These are phyloP conservation scores for Citeromyces hawaiiensis DNA, from an alignment of 1,139 yeast species.

Conservation along the genomic window DNA sequence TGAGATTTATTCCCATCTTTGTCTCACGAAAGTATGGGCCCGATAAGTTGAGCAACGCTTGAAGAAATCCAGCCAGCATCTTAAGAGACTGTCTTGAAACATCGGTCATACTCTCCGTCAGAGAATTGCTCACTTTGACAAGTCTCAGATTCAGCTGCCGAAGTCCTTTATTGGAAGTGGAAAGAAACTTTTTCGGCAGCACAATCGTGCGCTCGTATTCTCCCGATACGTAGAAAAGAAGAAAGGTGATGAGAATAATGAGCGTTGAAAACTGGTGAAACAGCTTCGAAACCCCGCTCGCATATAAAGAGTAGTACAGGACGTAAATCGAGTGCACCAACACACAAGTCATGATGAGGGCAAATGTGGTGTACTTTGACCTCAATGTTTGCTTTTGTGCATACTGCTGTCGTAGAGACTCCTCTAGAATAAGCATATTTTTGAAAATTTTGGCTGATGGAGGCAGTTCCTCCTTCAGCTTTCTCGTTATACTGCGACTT, in stretches of 20 bases:
- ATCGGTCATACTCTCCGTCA: constrained; percentile 39
- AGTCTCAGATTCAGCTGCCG: constrained; percentile 70
- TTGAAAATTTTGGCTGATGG: constrained; percentile 66
- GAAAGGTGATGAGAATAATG: constrained; percentile 56
- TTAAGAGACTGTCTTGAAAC: constrained; percentile 18
- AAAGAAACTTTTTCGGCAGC: constrained; percentile 63
- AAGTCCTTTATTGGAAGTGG: constrained; percentile 76
- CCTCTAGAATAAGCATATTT: constrained; percentile 73
- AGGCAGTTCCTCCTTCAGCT: constrained; percentile 18
- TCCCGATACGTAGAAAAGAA: constrained; percentile 76
- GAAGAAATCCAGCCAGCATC: constrained; percentile 12
- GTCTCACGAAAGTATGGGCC: constrained; percentile 18
- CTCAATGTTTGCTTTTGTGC: constrained; percentile 57
- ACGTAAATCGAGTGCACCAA: constrained; percentile 14
- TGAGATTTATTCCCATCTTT: constrained; percentile 17
- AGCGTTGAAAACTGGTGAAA: constrained; percentile 48
- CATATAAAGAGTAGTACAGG: constrained; percentile 6
- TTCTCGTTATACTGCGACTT: constrained; percentile 5
- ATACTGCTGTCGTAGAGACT: constrained; percentile 70
- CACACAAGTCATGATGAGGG: constrained; percentile 18
- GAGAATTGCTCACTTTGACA: constrained; percentile 53
- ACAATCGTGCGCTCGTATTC: constrained; percentile 80
- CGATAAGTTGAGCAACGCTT: constrained; percentile 10
- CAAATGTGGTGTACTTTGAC: constrained; percentile 61
- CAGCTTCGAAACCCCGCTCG: constrained; percentile 23